phyloP scores from a whole-genome alignment of 1,139 yeast species.

The Hansenula sp. region DNA sequence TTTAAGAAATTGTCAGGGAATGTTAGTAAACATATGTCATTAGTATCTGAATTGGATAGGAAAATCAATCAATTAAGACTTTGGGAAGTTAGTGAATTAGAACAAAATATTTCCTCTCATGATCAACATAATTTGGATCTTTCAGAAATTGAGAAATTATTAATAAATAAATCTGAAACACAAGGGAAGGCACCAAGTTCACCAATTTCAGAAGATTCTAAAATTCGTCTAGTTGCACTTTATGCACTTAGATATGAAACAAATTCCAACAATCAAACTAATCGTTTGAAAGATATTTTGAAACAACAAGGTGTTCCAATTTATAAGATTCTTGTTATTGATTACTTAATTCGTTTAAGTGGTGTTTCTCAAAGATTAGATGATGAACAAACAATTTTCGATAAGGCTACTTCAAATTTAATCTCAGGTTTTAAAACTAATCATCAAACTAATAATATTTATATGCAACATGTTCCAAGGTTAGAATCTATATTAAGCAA shows the following conservation, averaged over 20 bases:
- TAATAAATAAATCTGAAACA: slow-evolving; percentile 27
- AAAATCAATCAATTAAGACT: slow-evolving; percentile 57
- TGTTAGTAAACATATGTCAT: slow-evolving; percentile 89
- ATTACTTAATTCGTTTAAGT: slow-evolving; percentile 32
- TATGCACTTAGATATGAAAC: slow-evolving; percentile 68
- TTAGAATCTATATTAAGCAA: slow-evolving; percentile 50
- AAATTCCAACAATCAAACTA: slow-evolving; percentile 35
- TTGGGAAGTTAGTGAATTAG: slow-evolving; percentile 87
- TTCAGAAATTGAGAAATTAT: slow-evolving; percentile 40
- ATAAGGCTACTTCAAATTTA: slow-evolving; percentile 23
- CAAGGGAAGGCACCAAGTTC: slow-evolving; percentile 13
- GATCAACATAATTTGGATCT: slow-evolving; percentile 51
- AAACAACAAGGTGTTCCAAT: slow-evolving; percentile 32
- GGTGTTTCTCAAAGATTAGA: slow-evolving; percentile 38
- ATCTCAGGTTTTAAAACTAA: slow-evolving; percentile 29
- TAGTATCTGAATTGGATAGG: slow-evolving; percentile 80
- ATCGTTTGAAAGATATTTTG: slow-evolving; percentile 33
- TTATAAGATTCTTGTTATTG: slow-evolving; percentile 28
- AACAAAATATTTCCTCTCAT: slow-evolving; percentile 77
- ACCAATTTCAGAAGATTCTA: slow-evolving; percentile 37
- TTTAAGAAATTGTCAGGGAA: slow-evolving; percentile 83
- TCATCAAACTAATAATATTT: slow-evolving; percentile 44
- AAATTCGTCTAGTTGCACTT: slow-evolving; percentile 61
- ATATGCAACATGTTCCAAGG: slow-evolving; percentile 75
- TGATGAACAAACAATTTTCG: slow-evolving; percentile 38